Conservation (phyloP, 306 rosid species). For the Corylus heterophylla region DNA sequence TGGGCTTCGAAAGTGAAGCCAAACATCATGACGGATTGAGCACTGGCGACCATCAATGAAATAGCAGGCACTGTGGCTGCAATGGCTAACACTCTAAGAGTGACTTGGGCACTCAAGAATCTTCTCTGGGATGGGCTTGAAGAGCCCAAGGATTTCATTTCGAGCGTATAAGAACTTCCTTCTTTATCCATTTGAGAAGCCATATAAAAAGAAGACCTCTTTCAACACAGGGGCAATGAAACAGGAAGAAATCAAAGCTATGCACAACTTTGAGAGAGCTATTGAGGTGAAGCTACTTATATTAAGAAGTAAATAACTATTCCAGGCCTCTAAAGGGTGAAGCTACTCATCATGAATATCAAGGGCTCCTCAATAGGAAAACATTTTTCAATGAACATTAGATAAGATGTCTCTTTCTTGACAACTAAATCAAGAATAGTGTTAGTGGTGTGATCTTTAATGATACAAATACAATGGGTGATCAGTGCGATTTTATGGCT, state of each 20-base stretch:
- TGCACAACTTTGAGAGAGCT: background rate
- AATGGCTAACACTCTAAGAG: slow-evolving; percentile 51
- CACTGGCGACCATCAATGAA: slow-evolving; percentile 47
- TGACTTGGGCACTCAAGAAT: slow-evolving; percentile 30
- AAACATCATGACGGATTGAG: slow-evolving; percentile 50
- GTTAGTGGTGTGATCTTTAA: too few species aligned
- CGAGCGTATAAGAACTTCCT: slow-evolving; percentile 24
- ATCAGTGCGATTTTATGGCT: too few species aligned
- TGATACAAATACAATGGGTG: too few species aligned
- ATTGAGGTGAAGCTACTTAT: too few species aligned
- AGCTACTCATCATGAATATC: too few species aligned
- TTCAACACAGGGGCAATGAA: background rate
- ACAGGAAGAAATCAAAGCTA: background rate
- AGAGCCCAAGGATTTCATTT: slow-evolving; percentile 26
- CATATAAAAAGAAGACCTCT: background rate
- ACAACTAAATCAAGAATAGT: too few species aligned
- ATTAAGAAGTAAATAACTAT: too few species aligned
- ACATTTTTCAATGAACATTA: background rate
- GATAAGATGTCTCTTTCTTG: background rate
- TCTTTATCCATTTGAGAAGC: slow-evolving; percentile 22
- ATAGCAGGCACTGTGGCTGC: slow-evolving; percentile 43
- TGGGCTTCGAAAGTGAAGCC: slow-evolving; percentile 42
- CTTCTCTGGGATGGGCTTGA: background rate
- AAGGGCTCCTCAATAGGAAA: too few species aligned
- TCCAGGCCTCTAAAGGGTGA: too few species aligned